These are phyloP conservation scores for Mucor circinelloides DNA, from an alignment of 371 early-diverging fungal species.

Conservation along the genomic window DNA sequence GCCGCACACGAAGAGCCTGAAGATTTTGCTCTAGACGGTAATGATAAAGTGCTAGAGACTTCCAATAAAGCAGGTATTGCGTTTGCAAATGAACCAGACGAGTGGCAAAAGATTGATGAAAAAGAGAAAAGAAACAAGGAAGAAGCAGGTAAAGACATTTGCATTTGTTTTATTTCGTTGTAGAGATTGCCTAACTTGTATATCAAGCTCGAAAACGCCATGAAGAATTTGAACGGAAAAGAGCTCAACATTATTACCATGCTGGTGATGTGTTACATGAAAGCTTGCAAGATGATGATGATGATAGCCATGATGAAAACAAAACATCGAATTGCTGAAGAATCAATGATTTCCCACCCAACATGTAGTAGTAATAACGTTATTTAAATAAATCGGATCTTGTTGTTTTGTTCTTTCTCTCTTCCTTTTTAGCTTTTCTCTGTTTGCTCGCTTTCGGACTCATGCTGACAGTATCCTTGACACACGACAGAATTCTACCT, in stretches of 20 bases:
- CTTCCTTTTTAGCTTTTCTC: not conserved
- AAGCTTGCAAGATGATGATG: not conserved
- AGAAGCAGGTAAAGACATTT: constrained; percentile 22
- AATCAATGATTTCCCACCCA: not conserved
- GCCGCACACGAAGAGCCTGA: constrained; percentile 44
- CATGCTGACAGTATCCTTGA: not conserved
- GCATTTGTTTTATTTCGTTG: not conserved
- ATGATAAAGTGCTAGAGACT: constrained; percentile 12
- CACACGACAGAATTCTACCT: not conserved
- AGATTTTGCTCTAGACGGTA: constrained; percentile 40
- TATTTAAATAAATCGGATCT: not conserved
- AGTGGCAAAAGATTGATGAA: constrained; percentile 45
- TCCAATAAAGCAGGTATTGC: constrained; percentile 17
- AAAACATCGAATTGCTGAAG: not conserved
- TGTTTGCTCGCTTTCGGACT: not conserved
- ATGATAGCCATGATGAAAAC: not conserved
- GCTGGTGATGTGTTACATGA: constrained; percentile 40
- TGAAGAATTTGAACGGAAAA: constrained; percentile 67
- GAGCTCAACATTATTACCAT: constrained; percentile 80
- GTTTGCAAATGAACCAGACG: constrained; percentile 33
- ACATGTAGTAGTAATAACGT: not conserved
- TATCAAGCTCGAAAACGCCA: constrained; percentile 42
- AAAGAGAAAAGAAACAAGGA: constrained; percentile 28
- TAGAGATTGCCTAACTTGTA: not conserved
- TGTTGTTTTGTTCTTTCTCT: not conserved